phyloP scores from a whole-genome alignment of 2,329 filamentous ascomycete species.

The Ceratocystis cubensis region DNA sequence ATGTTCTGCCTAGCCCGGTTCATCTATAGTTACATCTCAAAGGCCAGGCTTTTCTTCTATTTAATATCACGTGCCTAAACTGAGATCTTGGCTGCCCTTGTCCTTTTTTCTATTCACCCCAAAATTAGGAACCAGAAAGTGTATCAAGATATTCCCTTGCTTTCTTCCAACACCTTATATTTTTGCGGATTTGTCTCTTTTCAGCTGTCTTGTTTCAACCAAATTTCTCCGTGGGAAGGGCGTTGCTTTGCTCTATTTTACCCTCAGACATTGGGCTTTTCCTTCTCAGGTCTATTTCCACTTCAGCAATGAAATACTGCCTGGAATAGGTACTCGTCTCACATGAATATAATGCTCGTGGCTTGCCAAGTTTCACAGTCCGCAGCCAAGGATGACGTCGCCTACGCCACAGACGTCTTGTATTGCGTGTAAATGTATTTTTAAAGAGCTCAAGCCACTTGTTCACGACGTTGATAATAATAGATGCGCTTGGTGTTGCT shows the following conservation, averaged over 20 bases:
- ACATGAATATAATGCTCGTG: neutral
- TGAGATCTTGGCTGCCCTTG: neutral
- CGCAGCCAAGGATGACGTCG: neutral
- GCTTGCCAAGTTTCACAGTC: neutral
- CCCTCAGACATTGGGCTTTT: neutral
- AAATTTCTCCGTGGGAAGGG: neutral
- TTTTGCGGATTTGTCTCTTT: neutral
- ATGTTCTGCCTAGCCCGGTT: neutral
- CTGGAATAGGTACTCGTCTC: neutral
- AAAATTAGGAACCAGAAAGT: neutral
- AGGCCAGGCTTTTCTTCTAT: slow-evolving; percentile 3
- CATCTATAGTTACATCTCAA: neutral
- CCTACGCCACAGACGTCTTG: neutral
- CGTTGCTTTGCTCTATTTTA: neutral
- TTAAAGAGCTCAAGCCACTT: neutral
- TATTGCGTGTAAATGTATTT: neutral
- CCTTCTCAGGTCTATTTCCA: neutral
- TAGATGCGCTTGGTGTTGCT: neutral
- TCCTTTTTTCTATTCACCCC: neutral
- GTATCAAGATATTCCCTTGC: neutral
- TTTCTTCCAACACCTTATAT: neutral
- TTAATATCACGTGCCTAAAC: neutral
- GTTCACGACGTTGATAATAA: neutral
- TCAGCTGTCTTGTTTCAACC: slow-evolving; percentile 8
- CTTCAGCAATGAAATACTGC: neutral